Conservation (phyloP, 1,284 basidiomycete species). For the Microbotryomycetes sp. region DNA sequence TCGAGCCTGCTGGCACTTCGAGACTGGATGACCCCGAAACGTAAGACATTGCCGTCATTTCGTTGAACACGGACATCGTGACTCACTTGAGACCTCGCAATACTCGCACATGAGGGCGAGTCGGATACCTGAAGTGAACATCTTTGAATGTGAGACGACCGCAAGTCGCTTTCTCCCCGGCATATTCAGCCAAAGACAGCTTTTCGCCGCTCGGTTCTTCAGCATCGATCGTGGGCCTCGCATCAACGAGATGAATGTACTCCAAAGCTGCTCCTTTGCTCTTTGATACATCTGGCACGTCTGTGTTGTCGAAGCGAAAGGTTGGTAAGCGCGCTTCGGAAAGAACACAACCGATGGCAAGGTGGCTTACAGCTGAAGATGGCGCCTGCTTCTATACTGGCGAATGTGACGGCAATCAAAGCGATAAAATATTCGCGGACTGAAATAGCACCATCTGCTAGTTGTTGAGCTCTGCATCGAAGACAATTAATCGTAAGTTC, state of each 20-base stretch:
- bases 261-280: conserved; percentile 72
- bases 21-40: conserved; percentile 75
- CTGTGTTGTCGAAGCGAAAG: no score
- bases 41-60: conserved; percentile 57
- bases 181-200: background rate
- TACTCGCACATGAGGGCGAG: conserved; percentile 77
- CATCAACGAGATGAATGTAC: conserved; percentile 72
- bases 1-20: conserved; percentile 54
- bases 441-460: conserved; percentile 55
- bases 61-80: conserved; percentile 50
- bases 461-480: conserved; percentile 51
- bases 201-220: conserved; percentile 22
- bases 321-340: conserved; percentile 9
- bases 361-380: conserved; percentile 63
- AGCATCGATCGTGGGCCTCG: conserved; percentile 38
- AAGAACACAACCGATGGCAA: background rate
- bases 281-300: conserved; percentile 85
- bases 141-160: background rate
- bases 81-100: conserved; percentile 74
- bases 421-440: conserved; percentile 74
- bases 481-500: background rate
- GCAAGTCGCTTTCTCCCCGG: background rate
- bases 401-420: conserved; percentile 53
- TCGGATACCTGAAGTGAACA: conserved; percentile 86
- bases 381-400: background rate